Conservation (phyloP, 805 yeast genomes). For the Myxozyma vanderwaltii region DNA sequence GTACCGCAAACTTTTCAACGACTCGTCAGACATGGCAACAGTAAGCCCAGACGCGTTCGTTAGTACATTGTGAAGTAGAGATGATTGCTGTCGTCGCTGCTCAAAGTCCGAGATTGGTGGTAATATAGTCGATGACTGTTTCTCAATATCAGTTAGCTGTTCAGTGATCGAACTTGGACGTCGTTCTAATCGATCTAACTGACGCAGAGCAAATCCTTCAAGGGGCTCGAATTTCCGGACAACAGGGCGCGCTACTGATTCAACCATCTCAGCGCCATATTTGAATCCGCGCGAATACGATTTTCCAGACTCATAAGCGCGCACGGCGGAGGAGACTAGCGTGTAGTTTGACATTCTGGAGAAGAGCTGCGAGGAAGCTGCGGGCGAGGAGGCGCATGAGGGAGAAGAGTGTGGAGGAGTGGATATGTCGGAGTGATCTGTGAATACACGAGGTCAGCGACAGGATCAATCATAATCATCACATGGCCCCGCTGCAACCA, state of each 20-base stretch:
- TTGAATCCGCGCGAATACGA: constrained; percentile 52
- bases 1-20: constrained; percentile 72
- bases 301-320: constrained; percentile 43
- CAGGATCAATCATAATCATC: not conserved
- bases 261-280: constrained; percentile 62
- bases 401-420: not conserved
- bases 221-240: constrained; percentile 46
- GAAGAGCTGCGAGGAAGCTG: constrained; percentile 20
- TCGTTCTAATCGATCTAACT: constrained; percentile 35
- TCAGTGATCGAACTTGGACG: constrained; percentile 1
- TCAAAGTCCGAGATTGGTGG: constrained; percentile 6
- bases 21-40: constrained; percentile 61
- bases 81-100: constrained; percentile 6
- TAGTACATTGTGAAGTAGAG: constrained; percentile 26
- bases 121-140: not conserved
- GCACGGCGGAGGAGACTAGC: constrained; percentile 40
- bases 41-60: constrained; percentile 40
- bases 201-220: constrained; percentile 38
- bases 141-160: not conserved
- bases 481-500: no score
- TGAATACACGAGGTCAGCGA: not conserved
- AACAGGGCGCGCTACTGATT: constrained; percentile 55
- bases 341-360: constrained; percentile 35
- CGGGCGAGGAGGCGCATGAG: not conserved
- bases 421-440: constrained; percentile 1